Conservation (phyloP, 805 yeast species). For the Hanseniaspora guilliermondii region DNA sequence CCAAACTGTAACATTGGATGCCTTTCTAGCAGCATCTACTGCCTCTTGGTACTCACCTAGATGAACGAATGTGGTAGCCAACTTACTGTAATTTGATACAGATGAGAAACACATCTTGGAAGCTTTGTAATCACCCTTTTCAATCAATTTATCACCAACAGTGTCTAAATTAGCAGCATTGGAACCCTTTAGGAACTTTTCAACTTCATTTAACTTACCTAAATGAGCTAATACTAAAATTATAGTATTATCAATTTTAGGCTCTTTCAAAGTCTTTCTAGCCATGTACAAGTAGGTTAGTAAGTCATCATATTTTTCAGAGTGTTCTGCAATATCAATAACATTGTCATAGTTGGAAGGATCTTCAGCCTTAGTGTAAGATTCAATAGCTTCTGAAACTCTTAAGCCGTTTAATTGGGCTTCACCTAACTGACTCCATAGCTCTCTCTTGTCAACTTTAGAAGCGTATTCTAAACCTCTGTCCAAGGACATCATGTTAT, state of each 20-base stretch:
- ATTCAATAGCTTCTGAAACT: constrained; percentile 78
- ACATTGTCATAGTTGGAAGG: constrained; percentile 83
- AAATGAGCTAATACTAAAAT: constrained; percentile 76
- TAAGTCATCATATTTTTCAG: constrained; percentile 91
- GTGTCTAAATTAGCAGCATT: constrained; percentile 86
- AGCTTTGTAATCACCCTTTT: constrained; percentile 72
- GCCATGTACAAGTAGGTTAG: constrained; percentile 82
- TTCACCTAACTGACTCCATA: constrained; percentile 91
- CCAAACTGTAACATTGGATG: constrained; percentile 88
- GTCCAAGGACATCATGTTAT: constrained; percentile 85
- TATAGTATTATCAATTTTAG: constrained; percentile 83
- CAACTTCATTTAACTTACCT: constrained; percentile 66
- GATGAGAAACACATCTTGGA: constrained; percentile 78
- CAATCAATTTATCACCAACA: constrained; percentile 85
- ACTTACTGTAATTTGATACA: constrained; percentile 85
- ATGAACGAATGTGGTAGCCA: constrained; percentile 92
- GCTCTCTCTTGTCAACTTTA: constrained; percentile 67
- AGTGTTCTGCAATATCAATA: constrained; percentile 87
- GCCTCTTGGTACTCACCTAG: constrained; percentile 89
- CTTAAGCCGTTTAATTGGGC: constrained; percentile 93
- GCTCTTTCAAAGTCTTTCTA: constrained; percentile 79
- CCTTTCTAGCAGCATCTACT: constrained; percentile 97
- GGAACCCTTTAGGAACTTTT: constrained; percentile 67
- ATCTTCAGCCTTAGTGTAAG: constrained; percentile 84
- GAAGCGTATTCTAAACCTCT: constrained; percentile 91